phyloP scores from a whole-genome alignment of 2,329 filamentous ascomycete species.

The Colletotrichum echinochloae region DNA sequence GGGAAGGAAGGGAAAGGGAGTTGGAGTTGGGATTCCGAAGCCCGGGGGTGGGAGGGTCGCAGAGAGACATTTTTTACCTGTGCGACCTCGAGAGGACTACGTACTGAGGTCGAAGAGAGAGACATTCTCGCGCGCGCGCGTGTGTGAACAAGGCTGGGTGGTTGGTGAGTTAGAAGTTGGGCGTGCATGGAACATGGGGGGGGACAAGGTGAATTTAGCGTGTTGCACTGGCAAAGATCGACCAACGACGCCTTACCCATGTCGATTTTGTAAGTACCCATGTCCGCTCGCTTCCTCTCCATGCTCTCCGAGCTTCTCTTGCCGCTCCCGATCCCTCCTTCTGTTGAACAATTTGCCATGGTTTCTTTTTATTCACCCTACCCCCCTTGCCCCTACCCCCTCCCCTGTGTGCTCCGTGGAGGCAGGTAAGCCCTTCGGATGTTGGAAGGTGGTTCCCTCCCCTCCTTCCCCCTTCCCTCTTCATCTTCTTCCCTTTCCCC shows the following conservation, averaged over 20 bases:
- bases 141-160: neutral
- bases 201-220: neutral
- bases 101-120: too few relatives aligned
- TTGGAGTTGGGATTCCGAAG: neutral
- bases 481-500: neutral
- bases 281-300: neutral
- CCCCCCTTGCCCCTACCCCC: neutral
- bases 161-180: neutral
- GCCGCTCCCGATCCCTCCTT: conserved; percentile 12
- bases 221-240: neutral
- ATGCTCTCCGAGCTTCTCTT: neutral
- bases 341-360: neutral
- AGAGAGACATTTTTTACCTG: too few relatives aligned
- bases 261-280: conserved; percentile 23
- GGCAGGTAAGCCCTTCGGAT: neutral
- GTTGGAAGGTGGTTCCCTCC: neutral
- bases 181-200: neutral
- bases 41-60: too few relatives aligned
- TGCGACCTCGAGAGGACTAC: too few relatives aligned
- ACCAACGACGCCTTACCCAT: neutral
- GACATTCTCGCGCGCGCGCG: too few relatives aligned
- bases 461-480: neutral
- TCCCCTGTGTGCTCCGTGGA: neutral
- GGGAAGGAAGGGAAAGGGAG: conserved; percentile 15
- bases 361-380: neutral